Evolutionary conservation across 169 alveolate genomes (phyloP), one percentile per base, ranked within the genome.

Genomic region (Cryptosporidium canis): DNA sequence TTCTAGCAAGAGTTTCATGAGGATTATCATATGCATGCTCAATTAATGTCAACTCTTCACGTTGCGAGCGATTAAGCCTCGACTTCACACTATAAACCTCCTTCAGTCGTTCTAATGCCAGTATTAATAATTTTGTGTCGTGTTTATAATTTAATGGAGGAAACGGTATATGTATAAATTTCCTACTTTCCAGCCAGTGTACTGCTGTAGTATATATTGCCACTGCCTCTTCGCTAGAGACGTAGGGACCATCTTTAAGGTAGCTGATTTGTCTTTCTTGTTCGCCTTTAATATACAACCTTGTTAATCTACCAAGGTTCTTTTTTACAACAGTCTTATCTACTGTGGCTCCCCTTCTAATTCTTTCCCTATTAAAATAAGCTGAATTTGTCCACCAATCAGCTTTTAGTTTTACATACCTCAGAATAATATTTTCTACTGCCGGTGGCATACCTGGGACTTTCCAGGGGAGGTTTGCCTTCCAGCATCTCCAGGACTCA

Each of bases 401-500:
- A 0, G 99, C 99, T 93, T 99, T 99, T 85, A 98, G 94, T 95
- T 99, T 99, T 27, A 99, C 99, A 91, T 98, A 99, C 72, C 99
- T 93, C 64, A 98, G 92, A 48, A 99, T 98, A 96, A 99, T 96
- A 93, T 98, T 98, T 93, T 99, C 99, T 18, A 99, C 97, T 27
- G 99, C 99, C 43, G 98, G 98, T 0, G 99, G 99, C 90, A 99
- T 91, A 18, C 99, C 99, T 1, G 99, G 99, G 6, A 99, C 99
- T 93, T 98, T 98, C 99, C 99, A 99, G 1, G 99, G 99, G 48
- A 99, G 97, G 90, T 99, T 99, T 8, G 99, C 99, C 93, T 99
- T 99, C 99, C 99, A 99, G 91, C 99, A 99, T 66, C 99, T 90
- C 99, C 99, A 99, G 48, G 99, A 99, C 90, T 99, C 99, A 68